Percentiles rank a stretch among this genome's conserved stretches.
phyloP scores from a whole-genome alignment of 2,329 filamentous ascomycete species.

The Curvularia spicifera region DNA sequence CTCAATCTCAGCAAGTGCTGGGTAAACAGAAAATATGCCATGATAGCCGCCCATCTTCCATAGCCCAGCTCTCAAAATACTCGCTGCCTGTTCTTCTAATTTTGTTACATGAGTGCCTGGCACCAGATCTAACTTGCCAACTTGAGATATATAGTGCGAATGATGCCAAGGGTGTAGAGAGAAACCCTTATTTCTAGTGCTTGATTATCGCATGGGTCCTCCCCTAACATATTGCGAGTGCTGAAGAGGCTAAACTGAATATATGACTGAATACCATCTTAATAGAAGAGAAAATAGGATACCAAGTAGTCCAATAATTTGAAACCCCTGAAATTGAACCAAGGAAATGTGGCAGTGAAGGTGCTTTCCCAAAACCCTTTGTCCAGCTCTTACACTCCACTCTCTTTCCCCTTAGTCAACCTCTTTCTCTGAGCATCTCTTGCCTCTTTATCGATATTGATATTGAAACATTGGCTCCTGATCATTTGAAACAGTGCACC shows the following conservation, averaged over 20 bases:
- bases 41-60: neutral
- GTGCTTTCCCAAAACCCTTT: too few species aligned
- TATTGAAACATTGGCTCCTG: conserved; percentile 43
- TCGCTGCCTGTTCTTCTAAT: neutral
- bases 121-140: neutral
- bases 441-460: conserved; percentile 45
- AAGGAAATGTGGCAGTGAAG: neutral
- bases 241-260: neutral
- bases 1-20: neutral
- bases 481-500: conserved; percentile 43
- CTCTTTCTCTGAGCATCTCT: conserved; percentile 39
- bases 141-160: neutral
- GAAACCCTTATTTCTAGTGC: neutral
- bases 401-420: neutral
- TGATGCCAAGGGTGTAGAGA: neutral
- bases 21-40: neutral
- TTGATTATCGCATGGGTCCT: neutral
- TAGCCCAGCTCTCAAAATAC: too few species aligned
- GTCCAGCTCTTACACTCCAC: neutral
- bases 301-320: neutral
- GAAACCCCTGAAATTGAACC: neutral
- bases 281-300: neutral
- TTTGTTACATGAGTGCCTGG: neutral
- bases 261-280: neutral
- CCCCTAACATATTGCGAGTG: neutral